These are phyloP conservation scores for Angophora floribunda DNA, from an alignment of 345 rosid species.

Conservation along the genomic window DNA sequence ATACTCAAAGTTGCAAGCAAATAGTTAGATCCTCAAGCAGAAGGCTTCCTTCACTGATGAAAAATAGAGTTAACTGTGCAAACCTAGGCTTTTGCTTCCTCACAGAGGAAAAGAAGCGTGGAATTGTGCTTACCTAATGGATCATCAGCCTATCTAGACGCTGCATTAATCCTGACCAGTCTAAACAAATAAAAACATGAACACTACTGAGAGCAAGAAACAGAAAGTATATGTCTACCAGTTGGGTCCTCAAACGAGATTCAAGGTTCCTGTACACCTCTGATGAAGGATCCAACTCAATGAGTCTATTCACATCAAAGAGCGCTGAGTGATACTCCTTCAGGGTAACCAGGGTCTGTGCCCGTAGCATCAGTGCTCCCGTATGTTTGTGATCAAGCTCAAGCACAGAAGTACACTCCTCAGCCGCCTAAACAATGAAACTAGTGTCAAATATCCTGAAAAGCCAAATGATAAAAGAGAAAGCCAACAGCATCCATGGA, in stretches of 20 bases:
- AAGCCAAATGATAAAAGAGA: background rate
- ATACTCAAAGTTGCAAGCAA: background rate
- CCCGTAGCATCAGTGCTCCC: slow-evolving; percentile 90
- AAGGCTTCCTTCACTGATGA: background rate
- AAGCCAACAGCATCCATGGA: background rate
- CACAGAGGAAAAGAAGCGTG: background rate
- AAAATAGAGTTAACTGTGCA: background rate
- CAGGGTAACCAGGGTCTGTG: slow-evolving; percentile 82
- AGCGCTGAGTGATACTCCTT: slow-evolving; percentile 82
- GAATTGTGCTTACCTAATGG: background rate
- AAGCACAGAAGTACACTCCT: slow-evolving; percentile 87
- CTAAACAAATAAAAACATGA: background rate
- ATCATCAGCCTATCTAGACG: background rate
- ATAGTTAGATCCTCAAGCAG: background rate
- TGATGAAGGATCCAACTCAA: slow-evolving; percentile 74
- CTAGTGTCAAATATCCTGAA: background rate
- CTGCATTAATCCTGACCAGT: background rate
- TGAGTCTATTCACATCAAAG: slow-evolving; percentile 79
- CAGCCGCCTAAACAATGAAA: slow-evolving; percentile 56
- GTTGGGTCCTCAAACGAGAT: slow-evolving; percentile 77
- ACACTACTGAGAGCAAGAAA: background rate
- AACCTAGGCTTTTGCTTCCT: background rate
- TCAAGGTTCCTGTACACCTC: slow-evolving; percentile 80
- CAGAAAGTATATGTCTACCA: slow-evolving; percentile 36
- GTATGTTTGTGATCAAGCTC: slow-evolving; percentile 84